These are phyloP conservation scores for Trichosporon sp. DNA, from an alignment of 1,284 basidiomycete genomes.

Conservation along the genomic window DNA sequence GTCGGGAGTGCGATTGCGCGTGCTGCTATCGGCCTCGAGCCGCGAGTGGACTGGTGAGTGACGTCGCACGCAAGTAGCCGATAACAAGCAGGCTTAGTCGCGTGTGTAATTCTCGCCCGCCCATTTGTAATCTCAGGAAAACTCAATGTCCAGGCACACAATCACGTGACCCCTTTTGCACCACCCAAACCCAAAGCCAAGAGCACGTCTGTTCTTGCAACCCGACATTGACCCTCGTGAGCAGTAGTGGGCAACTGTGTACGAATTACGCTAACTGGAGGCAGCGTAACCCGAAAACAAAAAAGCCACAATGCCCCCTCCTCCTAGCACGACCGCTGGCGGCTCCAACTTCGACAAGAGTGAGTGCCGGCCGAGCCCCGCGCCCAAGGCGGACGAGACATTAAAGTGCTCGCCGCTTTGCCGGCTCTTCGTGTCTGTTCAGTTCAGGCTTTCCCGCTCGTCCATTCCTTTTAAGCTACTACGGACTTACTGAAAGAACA, in stretches of 20 bases:
- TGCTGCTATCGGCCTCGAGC: not conserved
- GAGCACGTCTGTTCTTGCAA: not conserved
- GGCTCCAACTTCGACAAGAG: conserved; percentile 45
- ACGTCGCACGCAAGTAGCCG: not conserved
- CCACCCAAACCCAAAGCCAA: not conserved
- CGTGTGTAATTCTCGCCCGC: not conserved
- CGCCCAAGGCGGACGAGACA: not conserved
- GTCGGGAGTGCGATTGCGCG: not conserved
- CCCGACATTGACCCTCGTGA: not conserved
- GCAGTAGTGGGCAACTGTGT: not conserved
- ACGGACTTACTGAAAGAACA: too few relatives aligned
- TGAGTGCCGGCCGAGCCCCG: conserved; percentile 21
- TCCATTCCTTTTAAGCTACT: too few relatives aligned
- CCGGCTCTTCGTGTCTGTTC: too few relatives aligned
- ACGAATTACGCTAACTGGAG: not conserved
- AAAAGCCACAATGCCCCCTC: conserved; percentile 43
- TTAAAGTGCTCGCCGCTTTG: too few relatives aligned
- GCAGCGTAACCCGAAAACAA: not conserved
- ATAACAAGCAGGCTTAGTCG: not conserved
- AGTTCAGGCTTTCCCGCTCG: too few relatives aligned
- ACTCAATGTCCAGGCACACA: not conserved
- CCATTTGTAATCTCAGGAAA: not conserved
- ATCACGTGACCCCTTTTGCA: not conserved
- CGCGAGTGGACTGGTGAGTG: not conserved
- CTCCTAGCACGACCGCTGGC: conserved; percentile 40